These are phyloP conservation scores for Aspergillus luchuensis DNA, from an alignment of 2,329 filamentous ascomycete species.

Conservation along the genomic window DNA sequence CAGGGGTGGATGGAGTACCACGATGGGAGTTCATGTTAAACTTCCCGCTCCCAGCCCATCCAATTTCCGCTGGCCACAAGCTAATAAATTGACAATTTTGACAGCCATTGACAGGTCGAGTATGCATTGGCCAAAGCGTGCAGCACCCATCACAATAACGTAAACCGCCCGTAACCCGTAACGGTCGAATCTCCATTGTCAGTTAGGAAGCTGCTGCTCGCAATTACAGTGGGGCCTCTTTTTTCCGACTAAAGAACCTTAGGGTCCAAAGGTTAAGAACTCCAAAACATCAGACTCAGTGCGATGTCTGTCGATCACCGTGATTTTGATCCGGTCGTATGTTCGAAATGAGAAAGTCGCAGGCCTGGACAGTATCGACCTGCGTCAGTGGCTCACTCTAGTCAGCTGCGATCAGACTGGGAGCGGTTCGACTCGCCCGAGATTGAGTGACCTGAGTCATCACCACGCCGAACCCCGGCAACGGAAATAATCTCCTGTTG, in stretches of 20 bases:
- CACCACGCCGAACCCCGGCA: not conserved
- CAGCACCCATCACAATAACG: constrained; percentile 12
- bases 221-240: constrained; percentile 11
- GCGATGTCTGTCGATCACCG: not conserved
- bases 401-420: not conserved
- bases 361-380: not conserved
- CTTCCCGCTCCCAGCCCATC: constrained; percentile 3
- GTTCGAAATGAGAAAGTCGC: not conserved
- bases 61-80: not conserved
- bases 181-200: constrained; percentile 14
- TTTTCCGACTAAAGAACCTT: constrained; percentile 8
- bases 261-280: constrained; percentile 1
- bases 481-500: constrained; percentile 4
- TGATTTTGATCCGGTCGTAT: not conserved
- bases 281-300: not conserved
- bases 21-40: constrained; percentile 3
- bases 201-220: constrained; percentile 9
- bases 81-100: constrained; percentile 6
- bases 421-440: not conserved
- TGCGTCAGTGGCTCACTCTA: constrained; percentile 8
- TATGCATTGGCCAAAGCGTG: constrained; percentile 15
- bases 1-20: not conserved
- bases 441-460: not conserved
- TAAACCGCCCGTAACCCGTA: constrained; percentile 3
- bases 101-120: constrained; percentile 18